Evolutionary conservation across 805 yeast species (phyloP).

Genomic region (Metschnikowia chrysomelidarum): DNA sequence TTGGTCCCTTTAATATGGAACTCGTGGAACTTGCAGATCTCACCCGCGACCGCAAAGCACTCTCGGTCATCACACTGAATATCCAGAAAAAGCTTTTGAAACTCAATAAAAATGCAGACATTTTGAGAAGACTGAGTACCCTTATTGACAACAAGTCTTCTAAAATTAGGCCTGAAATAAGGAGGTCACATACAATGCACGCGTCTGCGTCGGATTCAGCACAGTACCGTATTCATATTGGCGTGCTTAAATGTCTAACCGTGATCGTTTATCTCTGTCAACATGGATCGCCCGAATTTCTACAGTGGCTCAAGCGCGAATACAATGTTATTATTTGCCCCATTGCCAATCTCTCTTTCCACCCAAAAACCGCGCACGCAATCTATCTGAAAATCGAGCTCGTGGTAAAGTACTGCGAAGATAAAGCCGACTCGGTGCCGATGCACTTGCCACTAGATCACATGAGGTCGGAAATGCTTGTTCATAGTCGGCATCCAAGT

Average conservation of each 20-base stretch:
- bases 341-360: slow-evolving; percentile 13
- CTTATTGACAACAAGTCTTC: no score
- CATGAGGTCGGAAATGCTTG: slow-evolving; percentile 7
- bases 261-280: slow-evolving; percentile 50
- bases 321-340: slow-evolving; percentile 19
- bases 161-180: background rate
- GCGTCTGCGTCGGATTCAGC: slow-evolving; percentile 1
- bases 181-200: slow-evolving; percentile 8
- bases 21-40: slow-evolving; percentile 50
- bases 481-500: no score
- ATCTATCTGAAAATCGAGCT: slow-evolving; percentile 38
- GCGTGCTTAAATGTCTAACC: slow-evolving; percentile 49
- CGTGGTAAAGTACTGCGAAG: slow-evolving; percentile 29
- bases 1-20: slow-evolving; percentile 57
- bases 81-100: slow-evolving; percentile 40
- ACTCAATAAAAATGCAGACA: slow-evolving; percentile 2
- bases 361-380: slow-evolving; percentile 16
- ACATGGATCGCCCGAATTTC: slow-evolving; percentile 52
- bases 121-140: slow-evolving; percentile 6
- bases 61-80: slow-evolving; percentile 38
- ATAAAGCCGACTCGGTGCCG: slow-evolving; percentile 29
- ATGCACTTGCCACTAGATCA: slow-evolving; percentile 12
- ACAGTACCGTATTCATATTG: slow-evolving; percentile 6
- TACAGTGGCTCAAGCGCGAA: slow-evolving; percentile 38
- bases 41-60: slow-evolving; percentile 39